Conservation (phyloP, 1,284 basidiomycete species). For the Prillingera fragicola region DNA sequence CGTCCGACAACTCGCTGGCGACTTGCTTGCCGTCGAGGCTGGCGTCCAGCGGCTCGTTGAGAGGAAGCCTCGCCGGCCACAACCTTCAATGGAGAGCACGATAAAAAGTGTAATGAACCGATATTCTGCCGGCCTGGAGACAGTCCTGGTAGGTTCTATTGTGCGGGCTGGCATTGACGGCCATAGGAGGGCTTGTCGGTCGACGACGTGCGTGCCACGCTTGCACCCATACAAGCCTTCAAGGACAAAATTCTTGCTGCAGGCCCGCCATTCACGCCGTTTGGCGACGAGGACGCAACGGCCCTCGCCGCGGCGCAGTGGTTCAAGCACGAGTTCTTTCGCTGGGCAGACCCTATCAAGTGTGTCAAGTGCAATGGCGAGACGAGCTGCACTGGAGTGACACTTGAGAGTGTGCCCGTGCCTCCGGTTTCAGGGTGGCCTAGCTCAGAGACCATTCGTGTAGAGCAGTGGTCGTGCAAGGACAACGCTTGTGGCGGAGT, state of each 20-base stretch:
- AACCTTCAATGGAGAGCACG: neutral
- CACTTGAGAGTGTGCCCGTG: too few species aligned
- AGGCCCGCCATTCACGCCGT: constrained; percentile 25
- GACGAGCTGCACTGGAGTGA: constrained; percentile 29
- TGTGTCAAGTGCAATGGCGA: constrained; percentile 42
- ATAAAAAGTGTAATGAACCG: neutral
- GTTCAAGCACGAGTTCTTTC: constrained; percentile 50
- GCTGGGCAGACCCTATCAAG: constrained; percentile 51
- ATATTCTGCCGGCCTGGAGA: neutral
- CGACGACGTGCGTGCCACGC: neutral
- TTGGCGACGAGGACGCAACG: constrained; percentile 29
- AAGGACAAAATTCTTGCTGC: neutral
- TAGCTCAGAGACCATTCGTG: too few species aligned
- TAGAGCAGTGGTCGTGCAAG: constrained; percentile 43
- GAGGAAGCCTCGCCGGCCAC: neutral
- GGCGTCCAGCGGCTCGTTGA: neutral
- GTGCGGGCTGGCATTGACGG: neutral
- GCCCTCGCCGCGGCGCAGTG: constrained; percentile 49
- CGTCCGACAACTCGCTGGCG: neutral
- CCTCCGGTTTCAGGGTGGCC: too few species aligned
- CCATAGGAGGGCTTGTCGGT: neutral
- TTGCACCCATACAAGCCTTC: neutral
- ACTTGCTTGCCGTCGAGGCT: neutral
- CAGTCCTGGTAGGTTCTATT: neutral
- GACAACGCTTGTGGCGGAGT: constrained; percentile 25